Percentiles rank a stretch among this genome's conserved stretches.
Evolutionary conservation across 768 basidiomycete genomes (phyloP).

Genomic region (Hypholoma fasciculare): DNA sequence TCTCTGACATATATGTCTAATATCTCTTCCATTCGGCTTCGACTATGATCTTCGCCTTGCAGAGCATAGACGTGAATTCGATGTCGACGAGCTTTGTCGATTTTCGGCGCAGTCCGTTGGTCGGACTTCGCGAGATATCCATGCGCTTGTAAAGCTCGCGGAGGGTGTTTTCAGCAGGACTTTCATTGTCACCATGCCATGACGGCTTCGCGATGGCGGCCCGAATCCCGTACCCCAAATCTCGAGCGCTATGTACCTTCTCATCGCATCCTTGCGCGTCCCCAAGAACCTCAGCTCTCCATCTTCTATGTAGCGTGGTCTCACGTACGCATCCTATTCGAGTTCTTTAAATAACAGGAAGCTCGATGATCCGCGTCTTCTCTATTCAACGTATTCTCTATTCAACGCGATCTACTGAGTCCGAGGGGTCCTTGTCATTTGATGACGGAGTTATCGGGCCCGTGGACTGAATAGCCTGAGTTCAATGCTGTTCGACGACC

Average conservation of each 20-base stretch:
- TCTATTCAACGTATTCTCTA: no score
- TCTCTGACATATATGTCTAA: slow-evolving; percentile 17
- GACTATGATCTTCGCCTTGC: slow-evolving; percentile 45
- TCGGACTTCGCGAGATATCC: slow-evolving; percentile 35
- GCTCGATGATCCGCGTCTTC: no score
- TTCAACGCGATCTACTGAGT: no score
- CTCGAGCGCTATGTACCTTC: slow-evolving; percentile 47
- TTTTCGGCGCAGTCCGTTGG: slow-evolving; percentile 44
- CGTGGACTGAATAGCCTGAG: no score
- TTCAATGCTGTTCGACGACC: no score
- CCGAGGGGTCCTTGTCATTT: no score
- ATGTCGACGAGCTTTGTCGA: slow-evolving; percentile 39
- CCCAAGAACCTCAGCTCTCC: slow-evolving; percentile 36
- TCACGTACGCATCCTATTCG: no score
- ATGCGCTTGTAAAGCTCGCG: slow-evolving; percentile 36
- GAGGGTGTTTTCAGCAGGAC: slow-evolving; percentile 41
- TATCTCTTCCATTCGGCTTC: slow-evolving; percentile 27
- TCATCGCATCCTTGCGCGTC: slow-evolving; percentile 45
- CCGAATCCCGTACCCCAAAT: slow-evolving; percentile 39
- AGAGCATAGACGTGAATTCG: slow-evolving; percentile 44
- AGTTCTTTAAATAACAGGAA: no score
- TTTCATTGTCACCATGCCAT: slow-evolving; percentile 33
- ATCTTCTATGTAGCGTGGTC: slow-evolving; percentile 29
- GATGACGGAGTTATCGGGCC: no score
- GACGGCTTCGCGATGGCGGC: slow-evolving; percentile 32